A percentile compares a stretch with the other conserved stretches of the same genome.
Conservation (phyloP, 805 yeast genomes). For the Debaryomyces maramus region DNA sequence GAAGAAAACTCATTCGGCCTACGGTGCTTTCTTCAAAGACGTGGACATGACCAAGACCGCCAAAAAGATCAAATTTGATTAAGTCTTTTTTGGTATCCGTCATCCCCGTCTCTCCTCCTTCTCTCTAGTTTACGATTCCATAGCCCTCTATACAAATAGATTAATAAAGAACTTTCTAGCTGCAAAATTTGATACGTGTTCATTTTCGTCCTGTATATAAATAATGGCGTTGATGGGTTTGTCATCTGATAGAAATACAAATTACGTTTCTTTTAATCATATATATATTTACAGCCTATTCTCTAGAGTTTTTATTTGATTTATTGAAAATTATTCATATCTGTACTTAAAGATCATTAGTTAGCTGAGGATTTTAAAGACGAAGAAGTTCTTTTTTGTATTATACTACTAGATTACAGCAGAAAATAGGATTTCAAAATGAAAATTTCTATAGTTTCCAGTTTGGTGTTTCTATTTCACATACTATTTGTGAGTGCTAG, state of each 20-base stretch:
- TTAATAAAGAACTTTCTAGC: conserved; percentile 8
- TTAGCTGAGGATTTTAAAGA: no score
- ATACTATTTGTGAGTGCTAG: background rate
- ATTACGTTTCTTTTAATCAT: no score
- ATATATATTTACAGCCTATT: no score
- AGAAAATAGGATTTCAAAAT: no score
- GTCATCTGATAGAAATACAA: no score
- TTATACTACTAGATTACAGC: no score
- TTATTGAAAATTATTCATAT: no score
- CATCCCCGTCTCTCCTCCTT: background rate
- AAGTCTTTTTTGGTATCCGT: conserved; percentile 8
- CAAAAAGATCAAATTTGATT: conserved; percentile 85
- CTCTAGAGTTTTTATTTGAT: no score
- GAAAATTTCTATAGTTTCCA: background rate
- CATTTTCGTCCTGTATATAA: conserved; percentile 5
- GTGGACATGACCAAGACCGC: conserved; percentile 82
- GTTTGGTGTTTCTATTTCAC: background rate
- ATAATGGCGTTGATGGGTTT: no score
- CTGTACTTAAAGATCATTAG: no score
- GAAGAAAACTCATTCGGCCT: conserved; percentile 96
- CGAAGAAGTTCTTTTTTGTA: no score
- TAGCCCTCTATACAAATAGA: conserved; percentile 4
- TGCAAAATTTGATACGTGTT: conserved; percentile 4
- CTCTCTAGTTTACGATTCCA: background rate
- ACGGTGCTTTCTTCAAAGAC: conserved; percentile 95